Percentiles rank a stretch among this genome's conserved stretches.
phyloP scores from a whole-genome alignment of 208 protist species.

The Leishmania tarentolae region DNA sequence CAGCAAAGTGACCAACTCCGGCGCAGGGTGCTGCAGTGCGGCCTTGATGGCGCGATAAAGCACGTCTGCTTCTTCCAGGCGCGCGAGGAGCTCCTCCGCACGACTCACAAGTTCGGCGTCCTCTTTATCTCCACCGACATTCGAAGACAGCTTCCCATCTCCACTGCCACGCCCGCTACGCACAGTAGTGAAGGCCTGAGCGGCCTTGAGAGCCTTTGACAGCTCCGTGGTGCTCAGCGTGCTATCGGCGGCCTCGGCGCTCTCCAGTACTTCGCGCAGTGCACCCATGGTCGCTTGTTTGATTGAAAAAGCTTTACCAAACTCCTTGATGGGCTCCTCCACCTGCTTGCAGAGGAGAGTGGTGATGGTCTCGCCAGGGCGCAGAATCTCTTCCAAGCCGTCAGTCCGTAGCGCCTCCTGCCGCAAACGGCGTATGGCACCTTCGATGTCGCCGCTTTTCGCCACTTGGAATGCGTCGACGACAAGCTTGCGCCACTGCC shows the following conservation, averaged over 20 bases:
- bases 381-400: slow-evolving; percentile 67
- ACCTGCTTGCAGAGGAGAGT: slow-evolving; percentile 50
- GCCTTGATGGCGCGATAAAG: slow-evolving; percentile 21
- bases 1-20: slow-evolving; percentile 50
- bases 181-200: slow-evolving; percentile 4
- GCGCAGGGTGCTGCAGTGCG: slow-evolving; percentile 30
- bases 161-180: not conserved
- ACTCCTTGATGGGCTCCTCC: slow-evolving; percentile 41
- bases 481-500: slow-evolving; percentile 54
- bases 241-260: not conserved
- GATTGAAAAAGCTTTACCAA: slow-evolving; percentile 33
- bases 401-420: slow-evolving; percentile 43
- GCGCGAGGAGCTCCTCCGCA: slow-evolving; percentile 54
- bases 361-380: slow-evolving; percentile 55
- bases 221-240: slow-evolving; percentile 19
- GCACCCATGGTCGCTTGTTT: slow-evolving; percentile 32
- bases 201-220: slow-evolving; percentile 24
- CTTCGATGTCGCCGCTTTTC: slow-evolving; percentile 32
- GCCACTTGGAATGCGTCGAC: slow-evolving; percentile 35
- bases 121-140: not conserved
- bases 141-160: not conserved
- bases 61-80: slow-evolving; percentile 51
- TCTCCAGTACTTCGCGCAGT: slow-evolving; percentile 38
- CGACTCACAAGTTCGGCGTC: slow-evolving; percentile 37
- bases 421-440: slow-evolving; percentile 40